These are phyloP conservation scores for Epithemia pelagica DNA, from an alignment of 108 stramenopile genomes.

Conservation along the genomic window DNA sequence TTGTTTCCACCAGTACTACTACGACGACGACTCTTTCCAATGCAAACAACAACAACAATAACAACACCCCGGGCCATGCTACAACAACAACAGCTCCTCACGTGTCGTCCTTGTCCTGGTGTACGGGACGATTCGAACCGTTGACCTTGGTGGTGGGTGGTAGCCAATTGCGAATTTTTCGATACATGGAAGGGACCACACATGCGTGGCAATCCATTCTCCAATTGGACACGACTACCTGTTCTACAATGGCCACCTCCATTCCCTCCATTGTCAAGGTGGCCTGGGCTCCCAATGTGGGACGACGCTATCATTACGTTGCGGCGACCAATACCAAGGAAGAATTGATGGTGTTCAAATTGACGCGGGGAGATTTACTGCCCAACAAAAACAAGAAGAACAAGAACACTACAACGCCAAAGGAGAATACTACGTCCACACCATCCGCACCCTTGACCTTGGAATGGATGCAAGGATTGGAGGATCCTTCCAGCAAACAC, in stretches of 20 bases:
- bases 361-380: slow-evolving; percentile 4
- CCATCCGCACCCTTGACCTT: slow-evolving; percentile 28
- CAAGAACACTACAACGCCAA: neutral
- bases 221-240: slow-evolving; percentile 16
- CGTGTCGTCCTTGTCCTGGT: slow-evolving; percentile 72
- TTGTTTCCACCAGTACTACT: too few relatives aligned
- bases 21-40: slow-evolving; percentile 13
- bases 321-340: slow-evolving; percentile 37
- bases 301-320: slow-evolving; percentile 85
- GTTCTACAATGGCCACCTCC: too few relatives aligned
- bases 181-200: slow-evolving; percentile 50
- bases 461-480: slow-evolving; percentile 44
- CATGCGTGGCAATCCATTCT: slow-evolving; percentile 59
- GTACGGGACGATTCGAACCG: slow-evolving; percentile 84
- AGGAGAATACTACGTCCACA: neutral
- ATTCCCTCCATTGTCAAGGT: slow-evolving; percentile 45
- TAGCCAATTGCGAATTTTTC: slow-evolving; percentile 42
- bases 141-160: slow-evolving; percentile 78
- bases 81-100: neutral
- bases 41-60: slow-evolving; percentile 31
- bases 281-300: slow-evolving; percentile 93
- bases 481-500: too few relatives aligned
- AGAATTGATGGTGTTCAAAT: slow-evolving; percentile 34
- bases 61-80: slow-evolving; percentile 30
- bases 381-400: too few relatives aligned